These are phyloP conservation scores for Brassica nigra DNA, from an alignment of 345 rosid genomes.

Conservation along the genomic window DNA sequence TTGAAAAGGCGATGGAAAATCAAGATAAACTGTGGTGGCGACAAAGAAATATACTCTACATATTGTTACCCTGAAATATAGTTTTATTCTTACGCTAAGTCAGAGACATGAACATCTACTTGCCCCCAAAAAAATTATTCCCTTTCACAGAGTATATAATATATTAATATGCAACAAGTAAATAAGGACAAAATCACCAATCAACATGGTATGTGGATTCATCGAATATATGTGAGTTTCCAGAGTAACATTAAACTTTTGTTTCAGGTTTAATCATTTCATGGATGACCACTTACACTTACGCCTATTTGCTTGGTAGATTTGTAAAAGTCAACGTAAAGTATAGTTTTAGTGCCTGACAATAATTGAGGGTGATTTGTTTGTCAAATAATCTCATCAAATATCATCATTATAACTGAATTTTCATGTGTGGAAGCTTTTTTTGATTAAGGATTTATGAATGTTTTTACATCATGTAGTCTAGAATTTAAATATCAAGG, in stretches of 20 bases:
- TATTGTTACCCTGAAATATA: conserved; percentile 7
- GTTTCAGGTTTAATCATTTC: conserved; percentile 19
- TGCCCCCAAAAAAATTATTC: conserved; percentile 15
- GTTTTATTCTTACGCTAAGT: conserved; percentile 36
- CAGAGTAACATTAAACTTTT: neutral
- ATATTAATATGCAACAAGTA: conserved; percentile 11
- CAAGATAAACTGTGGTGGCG: conserved; percentile 12
- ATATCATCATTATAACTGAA: conserved; percentile 15
- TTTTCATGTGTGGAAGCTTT: neutral
- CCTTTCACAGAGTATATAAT: conserved; percentile 3
- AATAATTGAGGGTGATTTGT: conserved; percentile 20
- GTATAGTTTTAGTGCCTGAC: conserved; percentile 22
- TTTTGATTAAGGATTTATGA: neutral
- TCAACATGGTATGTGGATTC: conserved; percentile 28
- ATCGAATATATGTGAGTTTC: conserved; percentile 33
- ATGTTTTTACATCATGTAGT: neutral
- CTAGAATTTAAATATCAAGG: neutral
- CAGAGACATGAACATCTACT: conserved; percentile 29
- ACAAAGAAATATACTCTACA: conserved; percentile 21
- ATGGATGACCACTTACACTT: conserved; percentile 4
- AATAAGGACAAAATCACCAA: conserved; percentile 26
- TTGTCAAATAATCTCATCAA: conserved; percentile 23
- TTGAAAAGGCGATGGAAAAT: neutral
- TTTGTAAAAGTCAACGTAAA: conserved; percentile 23
- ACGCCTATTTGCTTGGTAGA: conserved; percentile 12